phyloP scores from a whole-genome alignment of 768 basidiomycete species.

The Suillus subalutaceus region DNA sequence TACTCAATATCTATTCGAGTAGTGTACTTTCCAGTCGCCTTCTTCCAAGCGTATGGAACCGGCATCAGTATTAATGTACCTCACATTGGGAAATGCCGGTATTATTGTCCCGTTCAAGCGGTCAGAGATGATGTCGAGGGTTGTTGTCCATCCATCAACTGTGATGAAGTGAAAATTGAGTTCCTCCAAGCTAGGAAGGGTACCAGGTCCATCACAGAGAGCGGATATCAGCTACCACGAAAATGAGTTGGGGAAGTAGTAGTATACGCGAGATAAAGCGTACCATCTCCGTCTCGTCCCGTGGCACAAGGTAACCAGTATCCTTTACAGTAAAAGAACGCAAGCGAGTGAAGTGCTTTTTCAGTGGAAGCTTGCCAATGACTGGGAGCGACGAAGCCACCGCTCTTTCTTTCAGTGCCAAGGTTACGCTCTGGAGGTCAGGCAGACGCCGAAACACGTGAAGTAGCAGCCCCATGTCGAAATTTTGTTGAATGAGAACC shows the following conservation, averaged over 20 bases:
- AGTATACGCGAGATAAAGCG: not conserved
- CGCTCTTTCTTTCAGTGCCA: rapidly evolving
- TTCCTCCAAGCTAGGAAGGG: constrained; percentile 5
- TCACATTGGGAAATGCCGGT: constrained; percentile 2
- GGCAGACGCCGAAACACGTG: not conserved
- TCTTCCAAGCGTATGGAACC: not conserved
- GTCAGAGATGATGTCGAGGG: not conserved
- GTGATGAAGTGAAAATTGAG: not conserved
- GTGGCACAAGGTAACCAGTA: not conserved
- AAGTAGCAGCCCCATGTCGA: not conserved
- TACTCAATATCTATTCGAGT: not conserved
- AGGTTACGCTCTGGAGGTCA: not conserved
- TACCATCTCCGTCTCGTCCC: not conserved
- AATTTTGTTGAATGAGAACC: not conserved
- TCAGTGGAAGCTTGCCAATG: not conserved
- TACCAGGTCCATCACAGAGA: constrained; percentile 6
- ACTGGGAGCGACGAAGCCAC: not conserved
- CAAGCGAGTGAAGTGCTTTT: constrained; percentile 1
- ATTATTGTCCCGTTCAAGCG: not conserved
- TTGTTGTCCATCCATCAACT: not conserved
- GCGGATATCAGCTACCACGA: not conserved
- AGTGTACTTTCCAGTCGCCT: not conserved
- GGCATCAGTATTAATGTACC: not conserved
- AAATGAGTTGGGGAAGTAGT: not conserved
- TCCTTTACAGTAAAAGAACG: not conserved